Evolutionary conservation across 2,329 filamentous ascomycete genomes (phyloP), one percentile per base, ranked within the genome.

Genomic region (Fusarium globosum): DNA sequence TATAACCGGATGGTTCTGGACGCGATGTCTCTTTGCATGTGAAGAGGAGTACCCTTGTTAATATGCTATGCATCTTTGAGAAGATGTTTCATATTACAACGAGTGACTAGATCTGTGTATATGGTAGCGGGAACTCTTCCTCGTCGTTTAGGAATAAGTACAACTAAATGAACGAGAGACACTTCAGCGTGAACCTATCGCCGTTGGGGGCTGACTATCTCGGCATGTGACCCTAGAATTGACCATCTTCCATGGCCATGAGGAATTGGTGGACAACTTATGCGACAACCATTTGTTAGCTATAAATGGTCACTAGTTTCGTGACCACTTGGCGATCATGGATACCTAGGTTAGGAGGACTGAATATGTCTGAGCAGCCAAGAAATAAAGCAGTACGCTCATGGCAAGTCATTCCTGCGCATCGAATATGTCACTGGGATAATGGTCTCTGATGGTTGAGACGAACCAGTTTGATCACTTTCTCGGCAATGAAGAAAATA

Each of bases 1-100:
- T 42, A 21, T 20, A 36, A 16, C 16, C 33, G 12, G 35, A 16
- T 67, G 18, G 35, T 41, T 65, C 23, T 52, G 20, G 46, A 65
- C n/a, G 63, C 36, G 18, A n/a, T 5, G 30, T 21, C 49, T 65
- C 46, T 57, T 68, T 46, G 30, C 65, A 68, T 68, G 63, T 68
- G 65, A 68, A 68, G n/a, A 30, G 23, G 30, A 23, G 55, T 28
- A 18, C 11, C 16, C 23, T 68, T 48, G 63, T 30, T 43, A 42
- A 68, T 58, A 46, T 30, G 45, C 15, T 28, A 48, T 48, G 20
- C 20, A 30, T 14, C 20, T 30, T 30, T 30, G 14, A 21, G 20
- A 28, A 21, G 14, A 30, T 48, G 4, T 30, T 15, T 11, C 28
- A 15, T 16, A 30, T 30, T 28, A 30, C 13, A 21, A 30, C 9